Evolutionary conservation across 73 alveolate species (phyloP).

Genomic region (Urostyla sp.): DNA sequence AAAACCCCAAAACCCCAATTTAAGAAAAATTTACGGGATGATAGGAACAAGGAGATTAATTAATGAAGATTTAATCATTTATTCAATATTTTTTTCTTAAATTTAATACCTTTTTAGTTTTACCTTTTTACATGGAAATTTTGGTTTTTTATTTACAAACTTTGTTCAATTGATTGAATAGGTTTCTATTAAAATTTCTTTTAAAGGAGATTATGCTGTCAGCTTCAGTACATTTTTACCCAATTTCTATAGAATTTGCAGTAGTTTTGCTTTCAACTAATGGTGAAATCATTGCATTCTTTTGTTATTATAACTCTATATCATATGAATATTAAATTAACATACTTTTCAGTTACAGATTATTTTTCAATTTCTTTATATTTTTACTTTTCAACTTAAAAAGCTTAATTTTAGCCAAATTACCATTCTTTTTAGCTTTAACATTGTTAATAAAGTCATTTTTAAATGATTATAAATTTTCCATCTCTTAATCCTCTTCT

Average conservation of each 20-base stretch:
- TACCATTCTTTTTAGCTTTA: background rate
- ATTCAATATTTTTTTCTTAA: no score
- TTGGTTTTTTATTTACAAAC: no score
- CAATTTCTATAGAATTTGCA: slow-evolving; percentile 10
- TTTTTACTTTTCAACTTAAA: background rate
- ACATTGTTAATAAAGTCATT: background rate
- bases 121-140: no score
- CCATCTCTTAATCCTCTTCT: no score
- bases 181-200: no score
- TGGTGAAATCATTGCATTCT: background rate
- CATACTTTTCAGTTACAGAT: background rate
- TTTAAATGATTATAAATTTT: no score
- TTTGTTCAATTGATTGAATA: no score
- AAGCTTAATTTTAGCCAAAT: background rate
- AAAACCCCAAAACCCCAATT: no score
- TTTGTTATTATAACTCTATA: background rate
- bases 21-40: no score
- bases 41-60: no score
- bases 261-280: slow-evolving; percentile 15
- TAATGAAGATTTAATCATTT: no score
- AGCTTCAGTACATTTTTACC: background rate
- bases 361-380: background rate
- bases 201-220: background rate
- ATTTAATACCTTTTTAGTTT: no score
- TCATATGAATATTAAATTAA: background rate